Evolutionary conservation across 2,329 filamentous ascomycete species (phyloP).

Genomic region (Nemania serpens): DNA sequence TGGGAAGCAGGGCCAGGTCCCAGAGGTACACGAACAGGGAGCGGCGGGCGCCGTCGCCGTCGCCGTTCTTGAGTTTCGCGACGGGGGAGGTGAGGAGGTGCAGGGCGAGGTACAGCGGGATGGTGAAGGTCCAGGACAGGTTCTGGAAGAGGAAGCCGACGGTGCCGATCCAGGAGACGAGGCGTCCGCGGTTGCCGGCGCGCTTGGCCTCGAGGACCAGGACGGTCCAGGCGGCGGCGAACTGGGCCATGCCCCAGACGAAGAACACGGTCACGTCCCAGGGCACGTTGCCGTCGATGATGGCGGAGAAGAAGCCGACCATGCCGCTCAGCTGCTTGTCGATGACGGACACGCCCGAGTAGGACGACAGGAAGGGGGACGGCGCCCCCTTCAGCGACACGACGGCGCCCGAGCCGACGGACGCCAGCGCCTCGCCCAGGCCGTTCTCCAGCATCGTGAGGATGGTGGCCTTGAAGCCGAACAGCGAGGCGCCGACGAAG

Average conservation of each 20-base stretch:
- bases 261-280: constrained; percentile 33
- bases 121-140: constrained; percentile 34
- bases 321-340: constrained; percentile 37
- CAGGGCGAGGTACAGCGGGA: constrained; percentile 38
- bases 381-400: constrained; percentile 28
- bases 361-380: constrained; percentile 31
- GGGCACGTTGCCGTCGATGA: constrained; percentile 35
- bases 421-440: constrained; percentile 17
- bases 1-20: constrained; percentile 40
- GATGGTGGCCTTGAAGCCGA: constrained; percentile 32
- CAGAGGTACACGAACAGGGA: constrained; percentile 38
- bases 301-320: constrained; percentile 34
- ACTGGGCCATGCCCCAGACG: constrained; percentile 39
- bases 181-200: constrained; percentile 35
- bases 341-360: constrained; percentile 29
- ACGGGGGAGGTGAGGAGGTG: constrained; percentile 40
- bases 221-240: constrained; percentile 36
- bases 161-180: constrained; percentile 32
- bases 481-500: constrained; percentile 32
- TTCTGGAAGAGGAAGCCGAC: constrained; percentile 37
- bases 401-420: constrained; percentile 16
- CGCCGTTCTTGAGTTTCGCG: constrained; percentile 30
- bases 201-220: constrained; percentile 39
- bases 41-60: constrained; percentile 30
- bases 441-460: constrained; percentile 26